phyloP scores from a whole-genome alignment of 495 filamentous ascomycete genomes.

The Xylaria flabelliformis region DNA sequence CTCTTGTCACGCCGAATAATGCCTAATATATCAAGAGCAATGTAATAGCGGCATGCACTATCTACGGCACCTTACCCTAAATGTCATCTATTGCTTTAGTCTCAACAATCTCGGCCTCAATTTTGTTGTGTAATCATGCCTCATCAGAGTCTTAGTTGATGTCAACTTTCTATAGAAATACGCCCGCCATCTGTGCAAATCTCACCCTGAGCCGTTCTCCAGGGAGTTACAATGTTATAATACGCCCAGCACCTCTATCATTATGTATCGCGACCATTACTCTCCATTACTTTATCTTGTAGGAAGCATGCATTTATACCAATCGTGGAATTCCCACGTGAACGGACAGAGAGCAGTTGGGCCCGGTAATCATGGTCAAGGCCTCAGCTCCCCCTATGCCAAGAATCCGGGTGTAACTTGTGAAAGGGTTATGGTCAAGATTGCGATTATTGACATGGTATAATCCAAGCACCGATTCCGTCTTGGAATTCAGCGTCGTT shows the following conservation, averaged over 20 bases:
- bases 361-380: background rate
- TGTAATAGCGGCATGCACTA: background rate
- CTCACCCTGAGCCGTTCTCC: background rate
- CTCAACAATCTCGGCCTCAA: too few species aligned
- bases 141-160: background rate
- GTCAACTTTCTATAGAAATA: constrained; percentile 8
- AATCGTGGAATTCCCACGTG: constrained; percentile 2
- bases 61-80: background rate
- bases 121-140: background rate
- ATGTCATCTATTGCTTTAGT: background rate
- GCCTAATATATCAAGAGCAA: background rate
- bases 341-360: constrained; percentile 1
- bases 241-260: background rate
- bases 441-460: constrained; percentile 33
- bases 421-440: background rate
- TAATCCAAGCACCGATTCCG: constrained; percentile 39
- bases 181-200: background rate
- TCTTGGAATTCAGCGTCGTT: constrained; percentile 33
- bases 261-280: constrained; percentile 16
- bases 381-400: constrained; percentile 1
- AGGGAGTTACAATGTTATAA: constrained; percentile 2
- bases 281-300: constrained; percentile 22
- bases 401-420: background rate
- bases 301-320: constrained; percentile 20
- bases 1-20: background rate